Evolutionary conservation across 192 early-diverging fungal genomes (phyloP), one percentile per base, ranked within the genome.

Genomic region (Funneliformis geosporum): DNA sequence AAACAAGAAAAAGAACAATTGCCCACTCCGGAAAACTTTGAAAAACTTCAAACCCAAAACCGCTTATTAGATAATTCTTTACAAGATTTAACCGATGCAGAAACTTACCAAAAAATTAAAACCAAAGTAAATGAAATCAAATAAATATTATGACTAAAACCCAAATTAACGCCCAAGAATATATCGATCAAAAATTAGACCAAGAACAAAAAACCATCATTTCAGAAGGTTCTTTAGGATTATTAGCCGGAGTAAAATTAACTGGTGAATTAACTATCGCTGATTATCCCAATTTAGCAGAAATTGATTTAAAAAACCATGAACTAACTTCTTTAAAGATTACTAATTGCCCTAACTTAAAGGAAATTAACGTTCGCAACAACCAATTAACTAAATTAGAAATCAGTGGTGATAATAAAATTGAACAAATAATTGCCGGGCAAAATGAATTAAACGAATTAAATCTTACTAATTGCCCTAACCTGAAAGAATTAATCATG

Each of bases 311-410:
- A 67, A 12, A 14, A 12, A 67, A 28, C 39, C 66, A 67, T 7
- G 66, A 67, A 67, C 39, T 67, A 67, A 67, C 66, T 40, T 67
- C 66, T 14, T 40, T 67, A 39, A 67, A 14, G 7, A 40, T 67
- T 28, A 27, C 11, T 4, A 67, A 67, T 14, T 67, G 66, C 28
- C 66, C 66, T 5, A 5, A 67, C 4, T 67, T 67, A 67, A 67
- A 67, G 27, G 2, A 14, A 5, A 27, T 67, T 3, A 67, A 67
- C 14, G 23, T 40, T 3, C 66, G 23, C 4, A 67, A 67, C 28
- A 67, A 67, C 14, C 66, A 67, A 67, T 27, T 67, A 28, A 67
- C 66, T 67, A 67, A 67, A 40, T 27, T 67, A 27, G 66, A 67
- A 28, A 23, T 67, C 9, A 60, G n/a, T 23, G 12, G 28, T 27